Evolutionary conservation across 148 eudicot species (phyloP), one percentile per base, ranked within the genome.

Genomic region (Camellia sinensis): DNA sequence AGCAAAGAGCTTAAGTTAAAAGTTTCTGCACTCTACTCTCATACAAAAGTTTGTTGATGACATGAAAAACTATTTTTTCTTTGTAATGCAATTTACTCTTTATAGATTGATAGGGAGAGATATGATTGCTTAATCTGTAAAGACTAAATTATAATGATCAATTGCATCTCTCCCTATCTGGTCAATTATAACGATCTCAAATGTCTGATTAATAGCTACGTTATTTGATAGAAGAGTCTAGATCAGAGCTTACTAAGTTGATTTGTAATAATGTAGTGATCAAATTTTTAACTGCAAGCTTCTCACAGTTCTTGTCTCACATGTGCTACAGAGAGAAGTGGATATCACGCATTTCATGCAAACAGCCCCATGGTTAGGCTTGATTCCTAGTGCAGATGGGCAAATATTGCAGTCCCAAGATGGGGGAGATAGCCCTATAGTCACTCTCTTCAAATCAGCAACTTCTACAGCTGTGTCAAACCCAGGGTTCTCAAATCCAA

Each of bases 301-400:
- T 57, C 57, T 72, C 44, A 70, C 54, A 12, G 37, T 62, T 77
- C 15, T 61, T 74, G 50, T 70, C 78, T 65, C 43, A 37, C 53
- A 41, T 86, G n/a, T 82, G 67, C 68, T 59, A 85, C 89, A 96
- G 99, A 92, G 98, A 83, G 95, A 93, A 89, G 91, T 87, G 22
- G 98, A 93, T 76, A 93, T 98, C 22, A 88, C 88, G 60, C 93
- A 94, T 74, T 92, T 93, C 84, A 89, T 96, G 92, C 99, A 93
- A 88, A 91, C 90, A 13, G 98, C 98, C 64, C 98, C 99, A 45
- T 96, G 99, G 98, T 80, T 96, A 82, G 98, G 99, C 69, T 83
- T 96, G 71, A 85, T 92, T 73, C 95, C 98, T 82, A 89, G 94
- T 65, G 77, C 87, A 2, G 99, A 96, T 82, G 99, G 99, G 73